Evolutionary conservation across 2,329 filamentous ascomycete genomes (phyloP).

Genomic region (Trichoderma atroviride): DNA sequence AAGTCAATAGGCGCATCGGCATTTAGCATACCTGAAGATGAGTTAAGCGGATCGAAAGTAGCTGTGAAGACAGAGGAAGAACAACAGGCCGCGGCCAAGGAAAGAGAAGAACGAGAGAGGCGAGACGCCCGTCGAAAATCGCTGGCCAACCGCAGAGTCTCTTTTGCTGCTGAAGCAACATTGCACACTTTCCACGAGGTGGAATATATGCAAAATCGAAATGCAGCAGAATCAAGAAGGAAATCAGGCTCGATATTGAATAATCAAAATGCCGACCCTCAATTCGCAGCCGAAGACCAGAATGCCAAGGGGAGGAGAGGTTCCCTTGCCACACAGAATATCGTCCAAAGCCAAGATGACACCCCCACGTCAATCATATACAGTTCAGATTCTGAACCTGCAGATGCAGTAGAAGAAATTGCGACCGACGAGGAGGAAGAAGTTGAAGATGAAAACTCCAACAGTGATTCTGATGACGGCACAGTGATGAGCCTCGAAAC

Average conservation of each 20-base stretch:
- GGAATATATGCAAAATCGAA: constrained; percentile 72
- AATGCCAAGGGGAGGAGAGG: constrained; percentile 63
- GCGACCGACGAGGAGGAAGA: constrained; percentile 54
- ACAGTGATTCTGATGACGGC: constrained; percentile 69
- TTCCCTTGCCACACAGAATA: constrained; percentile 52
- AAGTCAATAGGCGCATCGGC: constrained; percentile 24
- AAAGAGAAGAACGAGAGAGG: constrained; percentile 72
- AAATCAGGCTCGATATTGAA: constrained; percentile 65
- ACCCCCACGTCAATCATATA: constrained; percentile 77
- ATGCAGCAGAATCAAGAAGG: constrained; percentile 72
- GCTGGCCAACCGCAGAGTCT: constrained; percentile 88
- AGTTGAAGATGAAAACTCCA: constrained; percentile 47
- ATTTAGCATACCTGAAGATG: constrained; percentile 30
- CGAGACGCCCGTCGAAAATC: constrained; percentile 91
- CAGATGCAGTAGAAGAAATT: constrained; percentile 58
- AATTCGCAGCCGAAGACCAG: constrained; percentile 65
- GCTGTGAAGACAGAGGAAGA: constrained; percentile 70
- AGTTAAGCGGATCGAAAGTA: constrained; percentile 56
- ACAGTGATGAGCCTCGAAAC: constrained; percentile 83
- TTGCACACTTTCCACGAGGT: constrained; percentile 96
- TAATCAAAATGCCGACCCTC: constrained; percentile 59
- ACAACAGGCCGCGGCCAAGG: constrained; percentile 68
- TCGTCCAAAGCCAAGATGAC: constrained; percentile 68
- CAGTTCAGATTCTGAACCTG: constrained; percentile 66
- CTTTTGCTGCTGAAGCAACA: constrained; percentile 95